Evolutionary conservation across 305 asterid genomes (phyloP).

Genomic region (Solanum aculeatissimum): DNA sequence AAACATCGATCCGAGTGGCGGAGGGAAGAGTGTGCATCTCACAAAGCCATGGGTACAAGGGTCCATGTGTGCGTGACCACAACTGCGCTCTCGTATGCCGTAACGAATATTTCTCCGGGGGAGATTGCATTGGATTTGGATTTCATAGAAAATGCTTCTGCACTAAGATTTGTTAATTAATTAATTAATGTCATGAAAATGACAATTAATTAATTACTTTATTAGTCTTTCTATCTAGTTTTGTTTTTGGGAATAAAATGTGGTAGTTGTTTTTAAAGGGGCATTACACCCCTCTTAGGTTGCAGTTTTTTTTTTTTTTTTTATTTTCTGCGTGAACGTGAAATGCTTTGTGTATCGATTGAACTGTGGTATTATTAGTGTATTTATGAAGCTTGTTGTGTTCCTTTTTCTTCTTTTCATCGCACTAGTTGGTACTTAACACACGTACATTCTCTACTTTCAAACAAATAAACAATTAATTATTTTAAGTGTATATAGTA

Average conservation of each 20-base stretch:
- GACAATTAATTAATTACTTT: neutral
- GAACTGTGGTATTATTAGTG: no score
- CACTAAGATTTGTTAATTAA: constrained; percentile 13
- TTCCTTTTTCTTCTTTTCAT: neutral
- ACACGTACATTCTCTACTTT: neutral
- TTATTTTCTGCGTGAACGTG: no score
- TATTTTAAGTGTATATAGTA: neutral
- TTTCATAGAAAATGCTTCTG: constrained; percentile 17
- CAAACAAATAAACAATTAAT: neutral
- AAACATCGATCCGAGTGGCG: neutral
- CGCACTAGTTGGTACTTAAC: neutral
- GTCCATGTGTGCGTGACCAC: constrained; percentile 2
- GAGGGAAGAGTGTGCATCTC: constrained; percentile 25
- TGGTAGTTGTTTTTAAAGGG: neutral
- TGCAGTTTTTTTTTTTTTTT: no score
- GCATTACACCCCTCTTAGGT: neutral
- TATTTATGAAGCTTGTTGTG: neutral
- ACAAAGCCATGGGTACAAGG: constrained; percentile 21
- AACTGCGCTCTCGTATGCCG: constrained; percentile 24
- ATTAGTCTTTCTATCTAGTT: neutral
- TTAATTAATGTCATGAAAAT: neutral
- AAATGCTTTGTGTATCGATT: neutral
- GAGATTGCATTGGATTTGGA: constrained; percentile 17
- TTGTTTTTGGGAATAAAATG: neutral
- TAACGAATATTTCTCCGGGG: constrained; percentile 22